phyloP scores from a whole-genome alignment of 257 asterid species.

The Rubia yunnanensis region DNA sequence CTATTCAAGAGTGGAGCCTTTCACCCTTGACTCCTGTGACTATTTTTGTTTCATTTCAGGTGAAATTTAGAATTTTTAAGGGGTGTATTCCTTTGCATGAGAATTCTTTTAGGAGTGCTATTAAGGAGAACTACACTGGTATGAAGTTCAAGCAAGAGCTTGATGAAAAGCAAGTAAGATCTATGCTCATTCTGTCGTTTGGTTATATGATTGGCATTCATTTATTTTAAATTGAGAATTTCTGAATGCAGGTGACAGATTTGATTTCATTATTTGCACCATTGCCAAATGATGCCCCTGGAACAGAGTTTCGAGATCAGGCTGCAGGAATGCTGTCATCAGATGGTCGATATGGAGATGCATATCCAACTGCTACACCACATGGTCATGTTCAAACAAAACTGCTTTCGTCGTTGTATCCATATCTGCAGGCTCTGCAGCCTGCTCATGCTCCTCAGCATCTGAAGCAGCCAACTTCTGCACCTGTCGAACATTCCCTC shows the following conservation, averaged over 20 bases:
- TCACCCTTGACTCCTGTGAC: conserved; percentile 13
- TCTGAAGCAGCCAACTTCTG: conserved; percentile 24
- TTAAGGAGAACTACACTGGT: conserved; percentile 52
- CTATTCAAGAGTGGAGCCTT: neutral
- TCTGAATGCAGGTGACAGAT: conserved; percentile 36
- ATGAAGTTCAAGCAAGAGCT: conserved; percentile 68
- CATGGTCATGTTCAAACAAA: conserved; percentile 18
- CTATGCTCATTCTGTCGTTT: conserved; percentile 4
- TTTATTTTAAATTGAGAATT: conserved; percentile 3
- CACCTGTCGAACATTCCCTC: conserved; percentile 17
- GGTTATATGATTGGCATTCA: conserved; percentile 3
- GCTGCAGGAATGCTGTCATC: conserved; percentile 7
- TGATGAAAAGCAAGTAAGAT: conserved; percentile 47
- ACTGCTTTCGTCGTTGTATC: conserved; percentile 2
- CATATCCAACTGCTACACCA: conserved; percentile 19
- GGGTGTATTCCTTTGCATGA: conserved; percentile 71
- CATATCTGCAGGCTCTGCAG: neutral
- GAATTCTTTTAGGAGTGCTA: conserved; percentile 37
- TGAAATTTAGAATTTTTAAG: conserved; percentile 48
- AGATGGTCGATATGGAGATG: conserved; percentile 26
- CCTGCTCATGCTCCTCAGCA: conserved; percentile 19
- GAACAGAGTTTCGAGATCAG: neutral
- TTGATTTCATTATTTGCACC: conserved; percentile 42
- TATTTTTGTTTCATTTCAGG: conserved; percentile 36
- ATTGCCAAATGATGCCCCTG: conserved; percentile 16